These are phyloP conservation scores for Phytophthora fragariaefolia DNA, from an alignment of 352 stramenopile genomes.

Conservation along the genomic window DNA sequence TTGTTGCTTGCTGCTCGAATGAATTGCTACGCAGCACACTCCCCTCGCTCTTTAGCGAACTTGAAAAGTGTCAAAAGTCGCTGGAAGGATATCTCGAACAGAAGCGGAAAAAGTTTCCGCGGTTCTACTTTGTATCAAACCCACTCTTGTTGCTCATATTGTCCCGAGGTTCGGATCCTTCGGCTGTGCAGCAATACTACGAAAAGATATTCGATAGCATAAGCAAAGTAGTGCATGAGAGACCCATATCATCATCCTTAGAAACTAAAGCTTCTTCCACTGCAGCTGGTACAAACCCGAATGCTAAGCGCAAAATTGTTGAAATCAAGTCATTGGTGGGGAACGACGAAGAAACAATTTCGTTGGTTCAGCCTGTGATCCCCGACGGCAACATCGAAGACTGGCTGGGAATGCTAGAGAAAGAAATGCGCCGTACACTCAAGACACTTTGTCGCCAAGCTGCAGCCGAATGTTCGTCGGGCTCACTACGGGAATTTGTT, in stretches of 20 bases:
- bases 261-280: slow-evolving; percentile 20
- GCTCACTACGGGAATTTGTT: slow-evolving; percentile 72
- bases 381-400: slow-evolving; percentile 87
- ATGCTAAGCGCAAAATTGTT: slow-evolving; percentile 69
- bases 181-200: slow-evolving; percentile 86
- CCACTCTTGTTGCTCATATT: slow-evolving; percentile 91
- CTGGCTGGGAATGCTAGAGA: slow-evolving; percentile 75
- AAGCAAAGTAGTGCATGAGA: slow-evolving; percentile 78
- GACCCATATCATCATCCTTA: slow-evolving; percentile 10
- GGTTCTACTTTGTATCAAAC: slow-evolving; percentile 94
- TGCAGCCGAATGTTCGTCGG: slow-evolving; percentile 54
- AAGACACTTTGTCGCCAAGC: slow-evolving; percentile 70
- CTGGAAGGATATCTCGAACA: slow-evolving; percentile 93
- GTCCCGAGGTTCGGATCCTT: slow-evolving; percentile 83
- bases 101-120: slow-evolving; percentile 91
- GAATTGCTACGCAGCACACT: slow-evolving; percentile 86
- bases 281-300: slow-evolving; percentile 16
- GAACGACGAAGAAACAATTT: slow-evolving; percentile 79
- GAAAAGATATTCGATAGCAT: slow-evolving; percentile 90
- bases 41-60: slow-evolving; percentile 87
- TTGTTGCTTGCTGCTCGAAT: slow-evolving; percentile 85
- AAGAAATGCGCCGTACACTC: slow-evolving; percentile 73
- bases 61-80: slow-evolving; percentile 93
- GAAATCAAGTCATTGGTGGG: slow-evolving; percentile 78
- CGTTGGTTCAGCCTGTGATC: slow-evolving; percentile 54